Base-by-base conservation (phyloP, 2,329 filamentous ascomycete genomes). In the Diaporthe vexans region DNA sequence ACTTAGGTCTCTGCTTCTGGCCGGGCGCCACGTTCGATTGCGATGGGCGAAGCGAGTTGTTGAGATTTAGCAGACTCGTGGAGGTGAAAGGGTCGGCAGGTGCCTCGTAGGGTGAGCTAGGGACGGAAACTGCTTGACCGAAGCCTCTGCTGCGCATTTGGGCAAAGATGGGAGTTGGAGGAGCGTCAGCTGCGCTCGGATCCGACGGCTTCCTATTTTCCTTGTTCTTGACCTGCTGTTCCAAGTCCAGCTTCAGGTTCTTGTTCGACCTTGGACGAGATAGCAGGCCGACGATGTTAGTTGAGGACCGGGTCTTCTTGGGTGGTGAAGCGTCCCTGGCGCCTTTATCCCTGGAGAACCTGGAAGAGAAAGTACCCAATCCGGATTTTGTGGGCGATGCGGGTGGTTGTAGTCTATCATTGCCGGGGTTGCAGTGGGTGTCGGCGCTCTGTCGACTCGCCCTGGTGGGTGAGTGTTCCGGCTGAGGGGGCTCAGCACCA, bases 271-370 rank as follows among this genome's bases (percentile, higher is more conserved):
- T 95, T 74, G 92, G 91, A 73, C 93, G 92, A 73, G 91, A 91
- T 69, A 98, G 89, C 72, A 98, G 59, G 6, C 89, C 91, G 0
- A 91, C 91, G n/a, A 98, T 87, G 81, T 95, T 97, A 43, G 94
- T 94, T 4, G 94, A 90, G 0, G 95, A 97, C 83, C 96, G 97
- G 51, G 90, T 90, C 86, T 96, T 97, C 80, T 93, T 93, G 35
- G 91, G 90, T 43, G 70, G 70, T 37, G 70, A 72, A n/a, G 70
- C 26, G 80, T 93, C 87, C 75, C 83, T 81, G 51, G 83, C 82
- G 56, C 77, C 75, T 73, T 78, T 79, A 43, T 81, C 79, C 77
- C 86, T 86, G 73, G 84, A 82, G 33, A 79, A 77, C 69, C 83
- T 86, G 74, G 80, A 76, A 56, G 86, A 85, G 29, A 88, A 82